These are phyloP conservation scores for Malassezia restricta DNA, from an alignment of 1,284 basidiomycete species.

Conservation along the genomic window DNA sequence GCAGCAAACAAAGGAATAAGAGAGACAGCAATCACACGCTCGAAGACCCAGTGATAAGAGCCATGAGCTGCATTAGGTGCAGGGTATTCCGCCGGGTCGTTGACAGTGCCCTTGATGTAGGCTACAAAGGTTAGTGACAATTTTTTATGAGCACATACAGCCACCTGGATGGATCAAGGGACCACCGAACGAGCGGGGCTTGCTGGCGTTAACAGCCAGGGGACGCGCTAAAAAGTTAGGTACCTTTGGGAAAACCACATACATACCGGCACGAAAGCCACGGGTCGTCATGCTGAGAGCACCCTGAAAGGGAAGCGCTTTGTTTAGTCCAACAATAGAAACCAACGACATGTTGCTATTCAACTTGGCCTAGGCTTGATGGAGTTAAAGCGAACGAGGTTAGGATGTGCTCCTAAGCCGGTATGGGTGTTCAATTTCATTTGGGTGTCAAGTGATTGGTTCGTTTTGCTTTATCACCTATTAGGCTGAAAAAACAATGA, in stretches of 20 bases:
- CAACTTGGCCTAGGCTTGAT: background rate
- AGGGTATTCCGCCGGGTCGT: constrained; percentile 85
- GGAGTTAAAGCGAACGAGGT: constrained; percentile 3
- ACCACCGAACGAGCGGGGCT: constrained; percentile 12
- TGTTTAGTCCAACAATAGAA: constrained; percentile 11
- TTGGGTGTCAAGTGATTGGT: background rate
- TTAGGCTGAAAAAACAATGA: background rate
- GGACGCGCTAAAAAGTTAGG: constrained; percentile 5
- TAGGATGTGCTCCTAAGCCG: background rate
- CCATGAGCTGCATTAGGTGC: constrained; percentile 60
- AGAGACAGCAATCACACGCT: constrained; percentile 72
- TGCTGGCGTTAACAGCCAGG: constrained; percentile 1
- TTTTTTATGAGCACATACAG: constrained; percentile 4
- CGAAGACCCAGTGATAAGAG: constrained; percentile 95
- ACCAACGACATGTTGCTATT: constrained; percentile 12
- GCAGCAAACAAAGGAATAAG: constrained; percentile 61
- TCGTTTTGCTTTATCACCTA: background rate
- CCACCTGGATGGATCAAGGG: constrained; percentile 12
- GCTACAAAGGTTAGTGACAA: constrained; percentile 50
- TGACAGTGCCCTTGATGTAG: constrained; percentile 82
- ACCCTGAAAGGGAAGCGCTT: background rate
- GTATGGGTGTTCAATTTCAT: constrained; percentile 1
- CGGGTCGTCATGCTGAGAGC: constrained; percentile 1
- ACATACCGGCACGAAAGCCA: constrained; percentile 15
- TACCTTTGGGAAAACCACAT: background rate